Conservation (phyloP, 331 rosid genomes). For the Pyrus hybrid region DNA sequence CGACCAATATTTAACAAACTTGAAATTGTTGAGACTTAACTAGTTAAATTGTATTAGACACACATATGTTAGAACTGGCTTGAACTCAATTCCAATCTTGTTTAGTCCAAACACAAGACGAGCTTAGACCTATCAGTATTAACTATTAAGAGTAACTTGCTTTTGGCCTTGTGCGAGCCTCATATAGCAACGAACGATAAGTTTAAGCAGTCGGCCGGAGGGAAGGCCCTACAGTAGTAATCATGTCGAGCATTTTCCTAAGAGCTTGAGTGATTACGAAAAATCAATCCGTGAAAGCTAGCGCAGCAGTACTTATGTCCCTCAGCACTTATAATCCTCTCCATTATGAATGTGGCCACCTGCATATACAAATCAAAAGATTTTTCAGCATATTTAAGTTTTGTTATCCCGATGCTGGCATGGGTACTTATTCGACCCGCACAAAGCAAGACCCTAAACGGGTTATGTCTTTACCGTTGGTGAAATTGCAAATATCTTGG, state of each 20-base stretch:
- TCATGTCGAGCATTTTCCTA: conserved; percentile 3
- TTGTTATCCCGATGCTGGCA: too few species aligned
- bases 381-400: background rate
- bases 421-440: too few species aligned
- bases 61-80: too few species aligned
- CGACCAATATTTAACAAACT: too few species aligned
- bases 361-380: background rate
- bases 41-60: too few species aligned
- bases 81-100: too few species aligned
- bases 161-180: conserved; percentile 26
- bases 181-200: conserved; percentile 17
- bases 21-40: too few species aligned
- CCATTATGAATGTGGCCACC: conserved; percentile 27
- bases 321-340: conserved; percentile 21
- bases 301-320: conserved; percentile 31
- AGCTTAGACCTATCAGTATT: too few species aligned
- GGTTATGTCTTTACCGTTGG: too few species aligned
- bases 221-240: conserved; percentile 7
- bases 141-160: background rate
- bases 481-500: too few species aligned
- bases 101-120: too few species aligned
- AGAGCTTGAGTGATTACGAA: conserved; percentile 8
- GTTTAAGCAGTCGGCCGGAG: conserved; percentile 22
- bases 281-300: conserved; percentile 22
- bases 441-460: too few species aligned